Conservation (phyloP, 257 asterid species). For the Solanum habrochaites region DNA sequence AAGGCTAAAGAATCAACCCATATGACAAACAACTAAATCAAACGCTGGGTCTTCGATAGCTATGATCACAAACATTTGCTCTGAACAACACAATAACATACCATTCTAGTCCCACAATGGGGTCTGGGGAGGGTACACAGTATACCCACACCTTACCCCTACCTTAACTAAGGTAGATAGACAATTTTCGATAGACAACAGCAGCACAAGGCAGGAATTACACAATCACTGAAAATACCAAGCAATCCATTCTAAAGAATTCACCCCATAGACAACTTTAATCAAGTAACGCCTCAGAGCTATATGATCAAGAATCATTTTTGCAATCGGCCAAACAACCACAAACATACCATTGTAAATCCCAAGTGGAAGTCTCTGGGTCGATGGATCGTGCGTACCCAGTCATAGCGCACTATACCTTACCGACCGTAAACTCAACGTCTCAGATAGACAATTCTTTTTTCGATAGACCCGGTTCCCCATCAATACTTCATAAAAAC, state of each 20-base stretch:
- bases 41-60: too few relatives aligned
- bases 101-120: background rate
- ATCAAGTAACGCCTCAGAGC: too few relatives aligned
- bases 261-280: background rate
- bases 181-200: background rate
- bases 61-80: background rate
- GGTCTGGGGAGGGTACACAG: background rate
- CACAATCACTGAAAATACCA: background rate
- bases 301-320: too few relatives aligned
- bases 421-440: too few relatives aligned
- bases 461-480: background rate
- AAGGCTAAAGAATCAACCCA: background rate
- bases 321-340: too few relatives aligned
- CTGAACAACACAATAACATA: background rate
- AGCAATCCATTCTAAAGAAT: background rate
- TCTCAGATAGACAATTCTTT: too few relatives aligned
- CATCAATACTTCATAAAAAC: too few relatives aligned
- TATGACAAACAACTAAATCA: background rate
- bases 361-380: too few relatives aligned
- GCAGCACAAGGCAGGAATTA: background rate
- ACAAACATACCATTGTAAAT: too few relatives aligned
- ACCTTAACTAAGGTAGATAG: background rate
- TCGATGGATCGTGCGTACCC: too few relatives aligned
- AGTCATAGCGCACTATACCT: too few relatives aligned
- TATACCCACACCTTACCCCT: background rate